A percentile compares a stretch with the other conserved stretches of the same genome.
Evolutionary conservation across 2,329 filamentous ascomycete genomes (phyloP).

Genomic region (Apiospora pterosperma): DNA sequence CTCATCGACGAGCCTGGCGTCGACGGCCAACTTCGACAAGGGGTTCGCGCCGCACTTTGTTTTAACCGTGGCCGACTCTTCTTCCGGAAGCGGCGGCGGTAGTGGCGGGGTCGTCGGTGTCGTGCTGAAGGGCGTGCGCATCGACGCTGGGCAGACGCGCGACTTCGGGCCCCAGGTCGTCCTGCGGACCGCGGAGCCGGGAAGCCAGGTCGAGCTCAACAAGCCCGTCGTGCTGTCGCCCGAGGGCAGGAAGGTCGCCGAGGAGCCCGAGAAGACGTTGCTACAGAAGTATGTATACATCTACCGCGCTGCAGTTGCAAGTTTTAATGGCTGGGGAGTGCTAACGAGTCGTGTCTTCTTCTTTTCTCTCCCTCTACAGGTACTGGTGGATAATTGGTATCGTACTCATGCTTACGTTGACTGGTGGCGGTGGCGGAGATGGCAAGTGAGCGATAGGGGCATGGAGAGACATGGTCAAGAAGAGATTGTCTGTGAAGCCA

Average conservation of each 20-base stretch:
- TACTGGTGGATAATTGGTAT: constrained; percentile 66
- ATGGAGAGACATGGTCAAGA: neutral
- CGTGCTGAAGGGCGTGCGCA: constrained; percentile 50
- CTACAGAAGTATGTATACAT: constrained; percentile 57
- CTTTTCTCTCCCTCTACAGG: constrained; percentile 38
- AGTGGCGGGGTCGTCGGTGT: constrained; percentile 41
- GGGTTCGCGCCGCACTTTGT: constrained; percentile 57
- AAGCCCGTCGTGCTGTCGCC: constrained; percentile 59
- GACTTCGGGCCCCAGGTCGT: constrained; percentile 61
- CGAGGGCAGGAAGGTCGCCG: constrained; percentile 55
- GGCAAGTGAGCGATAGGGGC: constrained; percentile 38
- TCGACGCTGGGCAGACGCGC: constrained; percentile 62
- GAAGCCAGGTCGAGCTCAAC: constrained; percentile 58
- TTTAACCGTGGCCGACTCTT: constrained; percentile 43
- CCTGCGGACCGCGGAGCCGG: constrained; percentile 44
- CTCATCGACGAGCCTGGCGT: constrained; percentile 53
- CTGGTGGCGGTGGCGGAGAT: constrained; percentile 49
- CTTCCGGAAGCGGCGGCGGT: neutral
- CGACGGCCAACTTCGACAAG: constrained; percentile 56
- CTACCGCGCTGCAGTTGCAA: neutral
- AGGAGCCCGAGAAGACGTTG: constrained; percentile 59
- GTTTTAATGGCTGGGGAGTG: neutral
- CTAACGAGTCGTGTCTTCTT: too few species aligned
- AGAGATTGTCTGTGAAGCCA: neutral
- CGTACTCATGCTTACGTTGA: constrained; percentile 49